phyloP scores from a whole-genome alignment of 2,329 filamentous ascomycete genomes.

The Colletotrichum sp. region DNA sequence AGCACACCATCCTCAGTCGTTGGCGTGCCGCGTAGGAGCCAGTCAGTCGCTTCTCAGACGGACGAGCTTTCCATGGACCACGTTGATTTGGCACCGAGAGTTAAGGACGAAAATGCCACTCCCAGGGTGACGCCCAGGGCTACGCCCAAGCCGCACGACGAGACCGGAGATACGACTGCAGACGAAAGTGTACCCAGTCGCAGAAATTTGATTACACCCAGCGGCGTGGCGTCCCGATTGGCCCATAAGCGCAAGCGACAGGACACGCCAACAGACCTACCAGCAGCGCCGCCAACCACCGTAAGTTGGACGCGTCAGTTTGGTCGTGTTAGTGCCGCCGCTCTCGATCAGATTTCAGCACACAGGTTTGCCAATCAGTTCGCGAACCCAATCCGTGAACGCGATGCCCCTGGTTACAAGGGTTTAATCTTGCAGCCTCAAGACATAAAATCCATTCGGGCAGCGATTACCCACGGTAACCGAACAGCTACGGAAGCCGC shows the following conservation, averaged over 20 bases:
- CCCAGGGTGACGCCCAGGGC: conserved; percentile 16
- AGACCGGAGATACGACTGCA: conserved; percentile 59
- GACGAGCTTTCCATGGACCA: conserved; percentile 54
- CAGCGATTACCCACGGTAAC: conserved; percentile 76
- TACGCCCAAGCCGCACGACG: conserved; percentile 54
- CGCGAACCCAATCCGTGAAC: conserved; percentile 74
- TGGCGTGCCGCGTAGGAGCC: conserved; percentile 42
- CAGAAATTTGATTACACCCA: conserved; percentile 39
- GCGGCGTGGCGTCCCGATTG: conserved; percentile 38
- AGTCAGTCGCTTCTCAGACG: conserved; percentile 50
- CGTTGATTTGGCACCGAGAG: conserved; percentile 41
- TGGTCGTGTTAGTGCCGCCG: conserved; percentile 72
- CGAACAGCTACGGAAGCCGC: conserved; percentile 66
- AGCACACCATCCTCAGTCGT: conserved; percentile 37
- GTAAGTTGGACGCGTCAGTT: conserved; percentile 80
- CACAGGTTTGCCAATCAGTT: conserved; percentile 84
- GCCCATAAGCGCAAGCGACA: conserved; percentile 63
- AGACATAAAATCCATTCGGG: conserved; percentile 78
- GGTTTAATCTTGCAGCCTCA: conserved; percentile 76
- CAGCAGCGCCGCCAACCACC: conserved; percentile 63
- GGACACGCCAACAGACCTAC: conserved; percentile 51
- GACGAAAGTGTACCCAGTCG: conserved; percentile 55
- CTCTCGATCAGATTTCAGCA: conserved; percentile 77
- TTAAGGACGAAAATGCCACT: conserved; percentile 66
- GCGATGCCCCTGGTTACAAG: conserved; percentile 77